Percentiles rank a stretch among this genome's conserved stretches.
Evolutionary conservation across 495 filamentous ascomycete genomes (phyloP).

Genomic region (Cudoniella acicularis): DNA sequence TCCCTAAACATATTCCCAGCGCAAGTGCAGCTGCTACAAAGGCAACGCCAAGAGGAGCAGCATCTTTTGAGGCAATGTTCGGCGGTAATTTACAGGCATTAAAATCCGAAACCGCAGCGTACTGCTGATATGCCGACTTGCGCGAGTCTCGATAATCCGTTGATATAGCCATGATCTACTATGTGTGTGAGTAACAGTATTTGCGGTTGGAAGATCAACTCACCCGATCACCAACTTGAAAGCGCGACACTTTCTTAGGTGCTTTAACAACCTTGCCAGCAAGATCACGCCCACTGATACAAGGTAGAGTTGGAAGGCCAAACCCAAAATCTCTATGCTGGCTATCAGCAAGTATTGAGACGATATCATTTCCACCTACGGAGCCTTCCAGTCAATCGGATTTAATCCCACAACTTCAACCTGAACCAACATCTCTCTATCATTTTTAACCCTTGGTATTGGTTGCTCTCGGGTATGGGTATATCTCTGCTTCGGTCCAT

Average conservation of each 20-base stretch:
- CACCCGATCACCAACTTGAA: slow-evolving; percentile 52
- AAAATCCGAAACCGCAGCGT: slow-evolving; percentile 57
- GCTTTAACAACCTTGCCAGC: slow-evolving; percentile 55
- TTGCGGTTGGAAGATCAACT: background rate
- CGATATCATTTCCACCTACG: too few relatives aligned
- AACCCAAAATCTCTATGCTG: slow-evolving; percentile 60
- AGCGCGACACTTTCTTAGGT: slow-evolving; percentile 36
- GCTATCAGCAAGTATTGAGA: too few relatives aligned
- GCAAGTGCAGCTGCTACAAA: slow-evolving; percentile 57
- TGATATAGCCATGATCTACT: slow-evolving; percentile 55
- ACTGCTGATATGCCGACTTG: slow-evolving; percentile 67
- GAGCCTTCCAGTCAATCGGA: slow-evolving; percentile 71
- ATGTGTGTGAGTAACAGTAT: background rate
- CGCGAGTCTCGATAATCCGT: slow-evolving; percentile 70
- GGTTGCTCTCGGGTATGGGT: slow-evolving; percentile 39
- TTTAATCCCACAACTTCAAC: slow-evolving; percentile 61
- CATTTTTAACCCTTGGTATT: slow-evolving; percentile 40
- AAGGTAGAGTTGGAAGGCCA: slow-evolving; percentile 59
- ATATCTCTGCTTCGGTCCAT: slow-evolving; percentile 41
- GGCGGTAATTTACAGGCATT: slow-evolving; percentile 58
- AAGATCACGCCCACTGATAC: slow-evolving; percentile 63
- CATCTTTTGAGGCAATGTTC: slow-evolving; percentile 41
- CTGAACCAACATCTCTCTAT: slow-evolving; percentile 54
- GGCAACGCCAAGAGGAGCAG: slow-evolving; percentile 60
- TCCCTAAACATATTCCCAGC: slow-evolving; percentile 57